Evolutionary conservation across 208 protist genomes (phyloP), one percentile per base, ranked within the genome.

Genomic region (Wallacemonas sp.): DNA sequence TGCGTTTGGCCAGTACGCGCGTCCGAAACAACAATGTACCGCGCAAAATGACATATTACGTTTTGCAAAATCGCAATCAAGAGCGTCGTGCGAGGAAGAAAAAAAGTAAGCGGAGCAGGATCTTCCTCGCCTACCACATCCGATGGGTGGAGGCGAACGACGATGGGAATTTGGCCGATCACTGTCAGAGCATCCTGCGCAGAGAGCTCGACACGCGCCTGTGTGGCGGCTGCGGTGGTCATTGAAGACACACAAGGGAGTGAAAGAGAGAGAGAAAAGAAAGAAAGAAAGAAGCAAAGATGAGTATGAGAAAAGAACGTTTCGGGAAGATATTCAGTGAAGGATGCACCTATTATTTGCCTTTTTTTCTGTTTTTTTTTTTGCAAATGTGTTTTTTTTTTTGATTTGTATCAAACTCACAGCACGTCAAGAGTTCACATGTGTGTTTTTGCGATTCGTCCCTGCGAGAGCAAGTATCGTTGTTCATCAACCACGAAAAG

Each of bases 21-120:
- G 11, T 34, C 51, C 8, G 28, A 34, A 2, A 31, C 34, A 31
- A 19, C 51, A 2, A 19, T 41, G 51, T 42, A 58, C 4, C 14
- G 51, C 15, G 51, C 51, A 31, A 58, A 58, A 31, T 41, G 51
- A 4, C 17, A 21, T 14, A 14, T 14, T 11, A 22, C 51, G 12
- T 12, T 19, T 4, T 5, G 24, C 11, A 58, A 19, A 4, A 58
- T n/a, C 2, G 51, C 14, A 9, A 58, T 26, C 28, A 58, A 22
- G n/a, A 58, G 51, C 22, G 51, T 58, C 6, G 51, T 58, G 51
- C 51, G 51, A 2, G 51, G 51, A 2, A 58, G 31, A n/a, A 27
- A 41, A n/a, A 58, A 58, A 15, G 51, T 58, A 26, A 58, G 51
- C 27, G 51, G 51, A 8, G 51, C 51, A 5, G 51, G 51, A 12